Evolutionary conservation across 176 grass and related monocot genomes (phyloP).

Genomic region (Carex parvula): DNA sequence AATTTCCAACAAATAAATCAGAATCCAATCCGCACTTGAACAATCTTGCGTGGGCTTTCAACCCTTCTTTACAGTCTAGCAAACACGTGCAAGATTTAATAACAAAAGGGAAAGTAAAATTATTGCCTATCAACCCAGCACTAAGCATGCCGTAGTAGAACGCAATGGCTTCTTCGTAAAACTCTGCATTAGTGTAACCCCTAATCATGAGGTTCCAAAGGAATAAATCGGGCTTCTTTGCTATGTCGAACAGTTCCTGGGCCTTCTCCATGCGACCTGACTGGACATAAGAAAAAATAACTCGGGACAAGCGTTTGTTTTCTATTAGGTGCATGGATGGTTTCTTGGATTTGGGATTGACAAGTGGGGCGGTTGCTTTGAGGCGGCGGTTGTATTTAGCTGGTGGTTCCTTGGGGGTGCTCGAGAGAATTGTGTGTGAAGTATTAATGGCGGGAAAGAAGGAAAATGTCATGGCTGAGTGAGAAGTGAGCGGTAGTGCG

Average conservation of each 20-base stretch:
- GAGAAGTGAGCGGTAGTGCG: not conserved
- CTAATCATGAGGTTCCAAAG: conserved; percentile 85
- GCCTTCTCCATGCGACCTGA: conserved; percentile 60
- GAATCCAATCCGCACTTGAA: conserved; percentile 52
- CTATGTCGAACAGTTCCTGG: conserved; percentile 31
- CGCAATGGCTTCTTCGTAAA: conserved; percentile 36
- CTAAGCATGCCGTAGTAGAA: conserved; percentile 51
- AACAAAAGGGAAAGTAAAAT: conserved; percentile 71
- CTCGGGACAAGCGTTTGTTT: conserved; percentile 20
- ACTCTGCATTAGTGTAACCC: conserved; percentile 48
- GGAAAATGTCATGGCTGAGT: conserved; percentile 46
- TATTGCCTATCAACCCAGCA: conserved; percentile 43
- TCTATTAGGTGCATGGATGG: not conserved
- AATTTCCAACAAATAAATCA: conserved; percentile 62
- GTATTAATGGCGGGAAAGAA: conserved; percentile 30
- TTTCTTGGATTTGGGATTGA: conserved; percentile 24
- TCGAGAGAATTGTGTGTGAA: conserved; percentile 15
- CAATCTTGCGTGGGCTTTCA: conserved; percentile 42
- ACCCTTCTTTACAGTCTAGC: conserved; percentile 11
- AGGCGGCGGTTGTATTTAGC: conserved; percentile 18
- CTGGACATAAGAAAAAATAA: conserved; percentile 38
- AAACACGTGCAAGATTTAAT: conserved; percentile 59
- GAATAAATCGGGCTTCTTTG: conserved; percentile 40
- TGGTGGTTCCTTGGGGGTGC: conserved; percentile 24
- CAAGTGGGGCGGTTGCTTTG: conserved; percentile 32